Evolutionary conservation across 108 stramenopile genomes (phyloP).

Genomic region (Cyclotella sp.): DNA sequence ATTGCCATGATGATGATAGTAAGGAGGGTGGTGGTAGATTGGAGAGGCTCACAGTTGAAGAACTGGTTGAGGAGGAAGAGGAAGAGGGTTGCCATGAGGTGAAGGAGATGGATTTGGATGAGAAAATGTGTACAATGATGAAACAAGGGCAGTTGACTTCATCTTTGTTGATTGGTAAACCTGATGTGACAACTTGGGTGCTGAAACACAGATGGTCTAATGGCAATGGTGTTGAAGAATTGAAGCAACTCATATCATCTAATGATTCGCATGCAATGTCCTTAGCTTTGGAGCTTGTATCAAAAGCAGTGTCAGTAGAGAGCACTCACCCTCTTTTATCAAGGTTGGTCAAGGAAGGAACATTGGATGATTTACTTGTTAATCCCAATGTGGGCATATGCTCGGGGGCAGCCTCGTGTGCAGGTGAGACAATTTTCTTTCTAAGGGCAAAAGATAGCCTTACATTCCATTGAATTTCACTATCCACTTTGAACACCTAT

Average conservation of each 20-base stretch:
- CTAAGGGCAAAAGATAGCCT: too few relatives aligned
- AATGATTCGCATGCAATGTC: slow-evolving; percentile 71
- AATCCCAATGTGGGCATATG: slow-evolving; percentile 73
- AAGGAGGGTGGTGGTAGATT: slow-evolving; percentile 33
- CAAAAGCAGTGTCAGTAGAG: slow-evolving; percentile 78
- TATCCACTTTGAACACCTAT: background rate
- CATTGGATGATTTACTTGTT: slow-evolving; percentile 61
- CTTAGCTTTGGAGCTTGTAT: slow-evolving; percentile 83
- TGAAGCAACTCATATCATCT: slow-evolving; percentile 62
- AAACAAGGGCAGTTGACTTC: slow-evolving; percentile 69
- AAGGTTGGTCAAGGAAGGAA: slow-evolving; percentile 56
- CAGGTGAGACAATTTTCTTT: too few relatives aligned
- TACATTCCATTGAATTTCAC: too few relatives aligned
- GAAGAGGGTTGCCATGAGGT: slow-evolving; percentile 49
- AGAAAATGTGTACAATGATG: slow-evolving; percentile 56
- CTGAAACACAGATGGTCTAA: slow-evolving; percentile 70
- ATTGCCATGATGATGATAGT: too few relatives aligned
- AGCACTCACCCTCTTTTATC: slow-evolving; percentile 62
- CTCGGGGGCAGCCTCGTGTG: slow-evolving; percentile 82
- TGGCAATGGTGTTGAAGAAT: slow-evolving; percentile 40
- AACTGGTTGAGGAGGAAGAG: slow-evolving; percentile 66
- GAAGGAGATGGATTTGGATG: slow-evolving; percentile 30
- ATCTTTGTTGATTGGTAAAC: slow-evolving; percentile 69
- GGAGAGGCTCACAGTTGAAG: slow-evolving; percentile 65
- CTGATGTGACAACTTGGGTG: slow-evolving; percentile 76